Base-by-base conservation (phyloP, 1,284 basidiomycete species). In the Blastosporella zonata region DNA sequence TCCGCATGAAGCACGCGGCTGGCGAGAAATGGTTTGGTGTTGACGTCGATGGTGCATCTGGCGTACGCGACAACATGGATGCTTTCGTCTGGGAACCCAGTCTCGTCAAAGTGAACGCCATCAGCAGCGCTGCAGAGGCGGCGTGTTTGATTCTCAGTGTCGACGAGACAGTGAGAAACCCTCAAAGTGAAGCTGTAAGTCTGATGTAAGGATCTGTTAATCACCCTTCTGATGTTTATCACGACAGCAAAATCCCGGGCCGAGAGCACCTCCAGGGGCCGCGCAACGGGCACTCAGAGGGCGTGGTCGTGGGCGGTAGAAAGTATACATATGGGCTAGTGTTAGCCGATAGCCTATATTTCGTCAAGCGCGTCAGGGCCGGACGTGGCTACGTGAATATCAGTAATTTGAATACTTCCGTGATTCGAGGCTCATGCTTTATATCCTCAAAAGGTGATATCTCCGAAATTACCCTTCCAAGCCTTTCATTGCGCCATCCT, bases 81-180 rank as follows among this genome's bases (percentile, higher is more conserved):
- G 88, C 89, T 43, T 99, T 98, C 65, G 95, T 99, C 6, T 99
- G 97, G 96, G 97, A 99, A 67, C 96, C 97, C 12, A 88, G 89
- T 56, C 74, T 99, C 47, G 91, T 99, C 62, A 98, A 99, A 73
- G 76, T 88, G 52, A 99, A 99, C 64, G 97, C 96, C 15, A 84
- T 99, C 61, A 87, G 84, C 64, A 95, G 92, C 61, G 96, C 97
- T 10, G 80, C 93, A 13, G 97, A 99, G 71, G 97, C 97, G 8
- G 95, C 96, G 7, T 97, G 92, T 69, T 69, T 99, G 66, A 94
- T 99, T 59, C 70, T 97, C 51, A 93, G 90, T 58, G 90, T 97
- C 3, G 94, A 97, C 63, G 94, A 97, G 74, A 97, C 94, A 5
- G 92, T 97, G 22, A 78, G 89, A 56, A 95, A 93, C 65, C 93